Percentiles rank a stretch among this genome's conserved stretches.
phyloP scores from a whole-genome alignment of 2,329 filamentous ascomycete species.

The Fusarium burgessii region DNA sequence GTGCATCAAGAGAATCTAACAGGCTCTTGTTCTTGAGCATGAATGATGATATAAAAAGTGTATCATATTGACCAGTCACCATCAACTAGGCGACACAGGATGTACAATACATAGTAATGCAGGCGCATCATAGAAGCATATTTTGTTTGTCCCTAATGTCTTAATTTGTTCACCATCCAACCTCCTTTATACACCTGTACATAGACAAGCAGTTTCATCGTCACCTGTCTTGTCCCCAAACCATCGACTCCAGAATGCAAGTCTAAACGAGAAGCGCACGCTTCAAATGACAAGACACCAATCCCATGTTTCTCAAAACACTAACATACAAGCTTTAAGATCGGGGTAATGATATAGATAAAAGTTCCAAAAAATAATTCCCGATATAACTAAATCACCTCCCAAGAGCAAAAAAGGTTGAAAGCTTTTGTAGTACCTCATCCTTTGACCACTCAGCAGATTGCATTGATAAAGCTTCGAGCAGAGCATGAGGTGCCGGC shows the following conservation, averaged over 20 bases:
- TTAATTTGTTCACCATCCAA: conserved; percentile 45
- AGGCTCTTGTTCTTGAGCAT: neutral
- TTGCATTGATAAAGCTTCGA: conserved; percentile 75
- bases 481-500: conserved; percentile 74
- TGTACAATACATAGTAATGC: conserved; percentile 50
- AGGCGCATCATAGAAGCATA: conserved; percentile 41
- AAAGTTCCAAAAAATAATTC: conserved; percentile 30
- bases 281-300: conserved; percentile 45
- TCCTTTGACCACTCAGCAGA: conserved; percentile 72
- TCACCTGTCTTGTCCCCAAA: conserved; percentile 39
- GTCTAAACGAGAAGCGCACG: conserved; percentile 47
- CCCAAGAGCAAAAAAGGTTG: conserved; percentile 64
- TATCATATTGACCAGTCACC: conserved; percentile 46
- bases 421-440: conserved; percentile 75
- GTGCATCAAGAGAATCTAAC: neutral
- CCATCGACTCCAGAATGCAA: conserved; percentile 48
- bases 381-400: conserved; percentile 55
- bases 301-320: conserved; percentile 45
- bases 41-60: conserved; percentile 39
- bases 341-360: conserved; percentile 30
- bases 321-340: conserved; percentile 48
- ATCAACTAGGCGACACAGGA: conserved; percentile 36
- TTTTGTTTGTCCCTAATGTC: conserved; percentile 42
- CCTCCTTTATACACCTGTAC: conserved; percentile 42
- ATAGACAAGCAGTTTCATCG: conserved; percentile 39